phyloP scores from a whole-genome alignment of 495 filamentous ascomycete species.

The Aspergillus bertholletiae region DNA sequence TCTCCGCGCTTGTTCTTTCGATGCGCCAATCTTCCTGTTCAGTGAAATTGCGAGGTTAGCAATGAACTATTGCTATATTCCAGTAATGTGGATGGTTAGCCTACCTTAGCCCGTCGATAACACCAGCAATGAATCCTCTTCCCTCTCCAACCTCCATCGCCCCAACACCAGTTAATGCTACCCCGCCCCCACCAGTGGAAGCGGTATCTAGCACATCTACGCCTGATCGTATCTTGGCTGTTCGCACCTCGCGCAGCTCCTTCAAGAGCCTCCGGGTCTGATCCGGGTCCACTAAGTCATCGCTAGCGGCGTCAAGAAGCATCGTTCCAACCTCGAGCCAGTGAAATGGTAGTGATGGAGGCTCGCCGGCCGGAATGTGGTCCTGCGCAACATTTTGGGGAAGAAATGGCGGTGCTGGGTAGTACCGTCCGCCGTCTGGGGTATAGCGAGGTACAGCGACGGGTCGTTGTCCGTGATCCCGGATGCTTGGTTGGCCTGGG shows the following conservation, averaged over 20 bases:
- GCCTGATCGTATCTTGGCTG: conserved; percentile 80
- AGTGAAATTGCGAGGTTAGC: neutral
- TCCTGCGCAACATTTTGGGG: conserved; percentile 39
- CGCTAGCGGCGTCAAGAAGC: conserved; percentile 75
- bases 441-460: conserved; percentile 35
- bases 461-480: conserved; percentile 29
- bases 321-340: conserved; percentile 88
- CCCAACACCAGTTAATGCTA: conserved; percentile 78
- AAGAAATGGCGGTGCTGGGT: conserved; percentile 37
- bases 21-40: conserved; percentile 41
- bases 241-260: conserved; percentile 81
- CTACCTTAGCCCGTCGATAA: conserved; percentile 80
- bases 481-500: conserved; percentile 40
- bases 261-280: conserved; percentile 71
- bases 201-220: conserved; percentile 66
- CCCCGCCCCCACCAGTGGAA: conserved; percentile 56
- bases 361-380: conserved; percentile 17
- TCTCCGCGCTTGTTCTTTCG: conserved; percentile 45
- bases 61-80: neutral
- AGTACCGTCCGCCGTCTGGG: conserved; percentile 39
- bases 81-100: neutral
- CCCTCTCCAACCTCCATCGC: conserved; percentile 88
- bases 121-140: conserved; percentile 76
- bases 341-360: conserved; percentile 78
- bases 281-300: conserved; percentile 78